A percentile compares a stretch with the other conserved stretches of the same genome.
Evolutionary conservation across 139 green algal species (phyloP).

Genomic region (Chlamydomonas sp.): DNA sequence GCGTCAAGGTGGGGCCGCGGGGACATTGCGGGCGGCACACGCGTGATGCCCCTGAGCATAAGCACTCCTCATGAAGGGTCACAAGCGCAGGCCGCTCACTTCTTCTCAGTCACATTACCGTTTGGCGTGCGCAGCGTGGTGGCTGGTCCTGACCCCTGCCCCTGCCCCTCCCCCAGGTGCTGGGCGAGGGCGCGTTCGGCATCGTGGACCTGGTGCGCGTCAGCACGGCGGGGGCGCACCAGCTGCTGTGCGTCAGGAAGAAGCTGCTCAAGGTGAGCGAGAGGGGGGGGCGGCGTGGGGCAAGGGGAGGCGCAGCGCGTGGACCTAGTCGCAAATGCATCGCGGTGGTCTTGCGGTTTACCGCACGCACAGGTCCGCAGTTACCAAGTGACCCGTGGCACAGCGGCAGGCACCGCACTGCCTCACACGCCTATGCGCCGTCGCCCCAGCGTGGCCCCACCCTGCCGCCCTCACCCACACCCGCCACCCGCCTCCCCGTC

Average conservation of each 20-base stretch:
- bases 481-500: not conserved
- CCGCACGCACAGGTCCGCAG: no score
- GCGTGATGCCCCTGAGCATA: not conserved
- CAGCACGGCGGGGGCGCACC: not conserved
- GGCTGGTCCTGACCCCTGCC: not conserved
- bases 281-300: not conserved
- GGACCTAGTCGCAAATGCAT: no score
- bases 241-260: constrained; percentile 57
- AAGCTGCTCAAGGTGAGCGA: constrained; percentile 50
- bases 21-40: not conserved
- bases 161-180: constrained; percentile 12
- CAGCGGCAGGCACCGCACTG: not conserved
- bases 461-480: no score
- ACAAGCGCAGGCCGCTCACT: not conserved
- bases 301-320: not conserved
- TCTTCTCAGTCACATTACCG: no score
- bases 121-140: no score
- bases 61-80: not conserved
- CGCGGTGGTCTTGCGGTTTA: no score
- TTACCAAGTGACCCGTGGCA: no score
- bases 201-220: constrained; percentile 55
- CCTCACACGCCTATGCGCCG: not conserved
- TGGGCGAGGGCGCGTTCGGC: constrained; percentile 59
- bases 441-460: not conserved
- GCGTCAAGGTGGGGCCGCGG: constrained; percentile 9